These are phyloP conservation scores for Chrysanthemum makinoi DNA, from an alignment of 129 eudicot species.

Conservation along the genomic window DNA sequence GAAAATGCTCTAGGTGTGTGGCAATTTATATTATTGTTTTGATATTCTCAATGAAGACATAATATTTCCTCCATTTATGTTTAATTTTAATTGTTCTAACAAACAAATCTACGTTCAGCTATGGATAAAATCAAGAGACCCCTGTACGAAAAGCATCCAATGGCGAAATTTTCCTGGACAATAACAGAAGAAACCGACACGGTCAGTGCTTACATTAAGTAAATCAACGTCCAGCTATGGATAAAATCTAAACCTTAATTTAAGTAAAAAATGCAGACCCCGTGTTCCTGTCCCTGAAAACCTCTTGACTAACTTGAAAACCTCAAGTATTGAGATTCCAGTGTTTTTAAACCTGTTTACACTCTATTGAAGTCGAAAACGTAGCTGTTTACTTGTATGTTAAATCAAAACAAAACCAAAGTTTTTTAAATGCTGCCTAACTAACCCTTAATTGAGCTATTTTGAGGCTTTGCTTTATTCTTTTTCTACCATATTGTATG, in stretches of 20 bases:
- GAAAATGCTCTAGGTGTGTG: constrained; percentile 69
- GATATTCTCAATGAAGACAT: constrained; percentile 12
- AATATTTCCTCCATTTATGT: background rate
- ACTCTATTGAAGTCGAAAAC: background rate
- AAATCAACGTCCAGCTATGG: too few relatives aligned
- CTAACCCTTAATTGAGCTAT: constrained; percentile 10
- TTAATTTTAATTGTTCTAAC: constrained; percentile 13
- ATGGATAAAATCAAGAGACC: constrained; percentile 84
- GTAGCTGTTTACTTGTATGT: background rate
- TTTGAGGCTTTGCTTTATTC: background rate
- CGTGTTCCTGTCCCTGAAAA: background rate
- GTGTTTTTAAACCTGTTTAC: background rate
- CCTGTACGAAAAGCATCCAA: constrained; percentile 87
- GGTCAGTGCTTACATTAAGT: constrained; percentile 44
- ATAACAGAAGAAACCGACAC: constrained; percentile 78
- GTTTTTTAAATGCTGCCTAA: constrained; percentile 1
- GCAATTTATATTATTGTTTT: constrained; percentile 4
- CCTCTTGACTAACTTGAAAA: constrained; percentile 1
- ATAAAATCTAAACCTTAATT: background rate
- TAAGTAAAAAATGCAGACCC: background rate
- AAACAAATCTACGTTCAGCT: constrained; percentile 44
- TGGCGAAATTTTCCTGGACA: constrained; percentile 93
- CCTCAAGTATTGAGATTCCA: constrained; percentile 4
- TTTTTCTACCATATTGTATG: constrained; percentile 12
- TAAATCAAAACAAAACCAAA: background rate